These are phyloP conservation scores for Arthroderma sp. DNA, from an alignment of 2,329 filamentous ascomycete species.

Conservation along the genomic window DNA sequence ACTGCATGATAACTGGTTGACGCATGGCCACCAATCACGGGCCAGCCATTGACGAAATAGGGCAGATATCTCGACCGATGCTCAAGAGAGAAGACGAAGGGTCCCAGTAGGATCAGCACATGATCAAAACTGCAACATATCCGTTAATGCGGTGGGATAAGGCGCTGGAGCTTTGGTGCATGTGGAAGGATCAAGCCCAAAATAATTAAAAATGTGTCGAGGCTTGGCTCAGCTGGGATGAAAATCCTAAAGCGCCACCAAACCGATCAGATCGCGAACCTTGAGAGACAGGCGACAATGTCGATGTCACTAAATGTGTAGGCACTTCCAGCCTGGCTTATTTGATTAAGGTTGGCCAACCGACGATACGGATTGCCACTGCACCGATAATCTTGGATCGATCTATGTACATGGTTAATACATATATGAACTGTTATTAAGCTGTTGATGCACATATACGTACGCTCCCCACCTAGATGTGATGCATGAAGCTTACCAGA, in stretches of 20 bases:
- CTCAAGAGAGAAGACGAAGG: neutral
- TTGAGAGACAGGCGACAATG: neutral
- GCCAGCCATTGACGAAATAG: neutral
- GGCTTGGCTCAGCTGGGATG: constrained; percentile 2
- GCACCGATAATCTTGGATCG: neutral
- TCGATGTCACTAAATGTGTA: neutral
- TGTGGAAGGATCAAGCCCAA: neutral
- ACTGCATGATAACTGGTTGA: neutral
- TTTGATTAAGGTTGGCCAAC: neutral
- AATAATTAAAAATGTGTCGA: neutral
- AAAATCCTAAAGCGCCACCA: neutral
- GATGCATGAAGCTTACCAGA: constrained; percentile 4
- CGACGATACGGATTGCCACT: neutral
- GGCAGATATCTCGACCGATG: neutral
- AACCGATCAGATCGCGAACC: neutral
- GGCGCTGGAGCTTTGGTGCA: neutral
- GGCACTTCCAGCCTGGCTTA: neutral
- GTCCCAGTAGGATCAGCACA: constrained; percentile 1
- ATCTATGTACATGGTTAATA: neutral
- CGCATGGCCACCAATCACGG: neutral
- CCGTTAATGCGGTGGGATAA: neutral
- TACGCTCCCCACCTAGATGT: neutral
- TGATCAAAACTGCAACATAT: neutral
- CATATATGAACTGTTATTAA: neutral
- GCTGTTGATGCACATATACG: neutral